Evolutionary conservation across 495 filamentous ascomycete genomes (phyloP).

Genomic region (Trichoderma gamsii): DNA sequence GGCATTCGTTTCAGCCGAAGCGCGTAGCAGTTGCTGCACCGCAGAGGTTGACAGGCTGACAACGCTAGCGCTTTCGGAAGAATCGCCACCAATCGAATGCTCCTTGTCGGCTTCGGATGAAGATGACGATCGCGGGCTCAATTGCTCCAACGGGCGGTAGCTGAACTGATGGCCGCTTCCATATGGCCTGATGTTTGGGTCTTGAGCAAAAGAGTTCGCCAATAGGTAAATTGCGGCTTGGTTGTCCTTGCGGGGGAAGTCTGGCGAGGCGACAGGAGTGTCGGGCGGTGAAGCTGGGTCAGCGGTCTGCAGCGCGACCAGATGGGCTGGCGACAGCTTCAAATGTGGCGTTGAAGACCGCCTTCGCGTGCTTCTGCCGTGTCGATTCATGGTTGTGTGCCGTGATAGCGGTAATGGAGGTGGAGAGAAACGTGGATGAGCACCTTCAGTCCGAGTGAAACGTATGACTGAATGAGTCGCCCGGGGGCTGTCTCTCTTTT

Average conservation of each 20-base stretch:
- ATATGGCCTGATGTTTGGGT: conserved; percentile 13
- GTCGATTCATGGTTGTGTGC: background rate
- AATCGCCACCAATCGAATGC: background rate
- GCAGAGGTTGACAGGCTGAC: background rate
- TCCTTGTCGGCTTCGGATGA: background rate
- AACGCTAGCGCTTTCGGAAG: conserved; percentile 11
- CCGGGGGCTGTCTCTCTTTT: background rate
- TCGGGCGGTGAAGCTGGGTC: conserved; percentile 17
- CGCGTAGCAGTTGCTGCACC: background rate
- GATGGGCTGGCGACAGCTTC: conserved; percentile 5
- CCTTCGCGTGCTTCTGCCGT: background rate
- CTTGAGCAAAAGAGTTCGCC: background rate
- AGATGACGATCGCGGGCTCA: conserved; percentile 12
- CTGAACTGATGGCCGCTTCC: conserved; percentile 16
- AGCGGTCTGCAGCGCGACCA: conserved; percentile 4
- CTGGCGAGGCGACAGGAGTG: conserved; percentile 6
- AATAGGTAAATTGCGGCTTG: background rate
- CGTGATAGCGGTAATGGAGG: background rate
- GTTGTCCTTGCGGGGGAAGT: conserved; percentile 10
- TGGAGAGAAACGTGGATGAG: background rate
- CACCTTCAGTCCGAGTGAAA: background rate
- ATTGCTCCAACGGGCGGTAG: conserved; percentile 11
- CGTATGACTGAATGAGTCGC: conserved; percentile 6
- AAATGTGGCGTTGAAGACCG: conserved; percentile 12
- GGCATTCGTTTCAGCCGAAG: background rate